Evolutionary conservation across 176 grass and related monocot species (phyloP).

Genomic region (Carex parvula): DNA sequence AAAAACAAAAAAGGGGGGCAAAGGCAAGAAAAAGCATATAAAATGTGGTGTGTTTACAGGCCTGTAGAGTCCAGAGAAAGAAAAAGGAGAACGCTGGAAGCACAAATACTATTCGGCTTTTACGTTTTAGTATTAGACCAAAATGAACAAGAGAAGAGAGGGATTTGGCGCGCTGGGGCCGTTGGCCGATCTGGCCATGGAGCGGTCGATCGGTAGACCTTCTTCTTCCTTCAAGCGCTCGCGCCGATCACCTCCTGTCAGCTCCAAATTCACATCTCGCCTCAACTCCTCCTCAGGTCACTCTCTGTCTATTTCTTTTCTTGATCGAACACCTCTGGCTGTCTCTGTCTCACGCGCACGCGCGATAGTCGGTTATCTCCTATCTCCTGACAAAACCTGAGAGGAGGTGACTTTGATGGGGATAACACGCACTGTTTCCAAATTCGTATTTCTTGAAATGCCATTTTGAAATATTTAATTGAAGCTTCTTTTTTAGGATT

Average conservation of each 20-base stretch:
- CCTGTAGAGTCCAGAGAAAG: not conserved
- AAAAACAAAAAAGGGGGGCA: not conserved
- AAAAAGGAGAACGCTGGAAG: not conserved
- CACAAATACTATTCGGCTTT: not conserved
- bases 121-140: not conserved
- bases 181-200: not conserved
- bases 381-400: not conserved
- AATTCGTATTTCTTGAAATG: not conserved
- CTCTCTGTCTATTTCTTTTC: not conserved
- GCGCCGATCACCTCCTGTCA: slow-evolving; percentile 13
- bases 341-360: not conserved
- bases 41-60: not conserved
- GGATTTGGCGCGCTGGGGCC: not conserved
- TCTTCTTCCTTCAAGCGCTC: slow-evolving; percentile 19
- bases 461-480: not conserved
- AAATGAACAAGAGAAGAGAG: not conserved
- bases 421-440: not conserved
- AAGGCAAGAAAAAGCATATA: not conserved
- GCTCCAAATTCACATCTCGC: slow-evolving; percentile 17
- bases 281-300: slow-evolving; percentile 7
- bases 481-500: not conserved
- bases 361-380: not conserved
- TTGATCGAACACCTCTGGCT: not conserved
- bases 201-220: not conserved
- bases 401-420: not conserved